Evolutionary conservation across 2,329 filamentous ascomycete genomes (phyloP).

Genomic region (Penicillium sp.): DNA sequence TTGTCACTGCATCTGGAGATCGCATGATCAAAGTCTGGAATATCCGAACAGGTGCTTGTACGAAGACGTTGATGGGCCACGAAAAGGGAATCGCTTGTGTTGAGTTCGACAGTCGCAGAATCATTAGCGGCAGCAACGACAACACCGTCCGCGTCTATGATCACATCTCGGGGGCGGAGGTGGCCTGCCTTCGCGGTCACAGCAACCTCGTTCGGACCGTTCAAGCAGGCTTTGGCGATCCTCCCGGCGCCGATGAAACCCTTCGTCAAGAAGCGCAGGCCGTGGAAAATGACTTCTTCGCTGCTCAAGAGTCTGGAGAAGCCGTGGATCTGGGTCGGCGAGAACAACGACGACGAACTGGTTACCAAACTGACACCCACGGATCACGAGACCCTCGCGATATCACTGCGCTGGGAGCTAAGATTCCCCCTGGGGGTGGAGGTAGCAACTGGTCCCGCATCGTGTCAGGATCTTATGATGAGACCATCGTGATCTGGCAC

Average conservation of each 20-base stretch:
- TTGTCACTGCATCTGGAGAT: slow-evolving; percentile 94
- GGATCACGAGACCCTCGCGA: slow-evolving; percentile 75
- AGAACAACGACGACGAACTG: slow-evolving; percentile 56
- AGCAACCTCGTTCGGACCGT: slow-evolving; percentile 86
- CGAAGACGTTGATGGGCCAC: slow-evolving; percentile 80
- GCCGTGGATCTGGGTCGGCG: slow-evolving; percentile 36
- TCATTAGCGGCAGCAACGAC: slow-evolving; percentile 95
- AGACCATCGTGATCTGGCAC: slow-evolving; percentile 93
- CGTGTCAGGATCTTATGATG: slow-evolving; percentile 94
- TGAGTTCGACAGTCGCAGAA: slow-evolving; percentile 89
- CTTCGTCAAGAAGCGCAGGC: slow-evolving; percentile 71
- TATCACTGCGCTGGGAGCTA: slow-evolving; percentile 75
- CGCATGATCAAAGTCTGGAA: slow-evolving; percentile 94
- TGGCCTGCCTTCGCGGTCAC: slow-evolving; percentile 83
- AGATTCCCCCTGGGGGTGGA: slow-evolving; percentile 85
- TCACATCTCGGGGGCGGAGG: slow-evolving; percentile 78
- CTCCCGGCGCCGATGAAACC: slow-evolving; percentile 75
- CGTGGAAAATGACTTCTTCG: slow-evolving; percentile 73
- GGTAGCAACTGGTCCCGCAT: slow-evolving; percentile 91
- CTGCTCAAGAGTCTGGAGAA: slow-evolving; percentile 52
- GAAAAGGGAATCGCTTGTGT: slow-evolving; percentile 96
- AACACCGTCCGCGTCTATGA: slow-evolving; percentile 96
- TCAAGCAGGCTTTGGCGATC: slow-evolving; percentile 89
- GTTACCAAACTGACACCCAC: slow-evolving; percentile 59
- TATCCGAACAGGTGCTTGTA: slow-evolving; percentile 74